Evolutionary conservation across 2,329 filamentous ascomycete species (phyloP).

Genomic region (Cladophialophora chaetospira): DNA sequence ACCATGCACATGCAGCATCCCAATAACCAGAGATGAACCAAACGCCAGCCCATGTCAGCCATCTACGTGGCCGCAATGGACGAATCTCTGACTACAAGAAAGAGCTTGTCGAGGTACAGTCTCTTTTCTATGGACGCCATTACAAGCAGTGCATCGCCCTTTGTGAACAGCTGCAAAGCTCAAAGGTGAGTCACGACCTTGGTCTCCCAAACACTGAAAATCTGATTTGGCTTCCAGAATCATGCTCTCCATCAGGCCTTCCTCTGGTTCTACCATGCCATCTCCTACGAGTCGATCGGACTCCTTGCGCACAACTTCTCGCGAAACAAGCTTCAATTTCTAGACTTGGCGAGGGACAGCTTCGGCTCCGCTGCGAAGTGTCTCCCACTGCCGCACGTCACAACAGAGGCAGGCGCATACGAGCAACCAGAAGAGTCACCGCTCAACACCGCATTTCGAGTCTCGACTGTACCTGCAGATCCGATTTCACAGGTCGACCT

Average conservation of each 20-base stretch:
- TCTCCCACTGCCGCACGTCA: conserved; percentile 27
- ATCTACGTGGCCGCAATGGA: neutral
- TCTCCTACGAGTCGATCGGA: conserved; percentile 32
- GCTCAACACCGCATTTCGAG: neutral
- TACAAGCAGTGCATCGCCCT: conserved; percentile 30
- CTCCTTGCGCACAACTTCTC: conserved; percentile 32
- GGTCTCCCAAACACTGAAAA: neutral
- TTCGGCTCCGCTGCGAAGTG: conserved; percentile 24
- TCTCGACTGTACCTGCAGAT: neutral
- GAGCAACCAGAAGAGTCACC: conserved; percentile 18
- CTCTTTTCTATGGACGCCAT: conserved; percentile 20
- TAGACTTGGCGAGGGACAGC: conserved; percentile 28
- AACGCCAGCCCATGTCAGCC: conserved; percentile 6
- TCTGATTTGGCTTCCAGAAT: conserved; percentile 13
- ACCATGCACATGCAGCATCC: neutral
- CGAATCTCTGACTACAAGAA: conserved; percentile 18
- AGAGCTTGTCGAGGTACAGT: conserved; percentile 24
- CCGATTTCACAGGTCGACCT: neutral
- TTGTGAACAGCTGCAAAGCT: conserved; percentile 23
- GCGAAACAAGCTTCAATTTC: conserved; percentile 27
- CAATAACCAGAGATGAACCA: neutral
- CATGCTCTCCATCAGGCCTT: conserved; percentile 30
- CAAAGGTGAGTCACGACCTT: conserved; percentile 13
- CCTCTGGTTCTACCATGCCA: conserved; percentile 32
- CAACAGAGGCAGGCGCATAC: conserved; percentile 16